These are phyloP conservation scores for Fraxinus ornus DNA, from an alignment of 305 asterid species.

Conservation along the genomic window DNA sequence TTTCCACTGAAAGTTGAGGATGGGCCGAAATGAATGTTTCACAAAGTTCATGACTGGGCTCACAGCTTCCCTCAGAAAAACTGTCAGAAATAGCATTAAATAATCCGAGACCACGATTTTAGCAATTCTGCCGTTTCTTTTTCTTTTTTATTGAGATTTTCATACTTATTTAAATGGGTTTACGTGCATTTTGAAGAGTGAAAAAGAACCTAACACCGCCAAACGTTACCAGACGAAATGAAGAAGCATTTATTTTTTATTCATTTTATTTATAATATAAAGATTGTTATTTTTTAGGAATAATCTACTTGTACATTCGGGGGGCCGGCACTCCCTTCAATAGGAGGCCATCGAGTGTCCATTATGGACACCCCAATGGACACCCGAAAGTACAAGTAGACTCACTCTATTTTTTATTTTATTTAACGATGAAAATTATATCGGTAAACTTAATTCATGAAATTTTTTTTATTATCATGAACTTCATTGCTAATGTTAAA, in stretches of 20 bases:
- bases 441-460: no score
- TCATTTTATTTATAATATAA: not conserved
- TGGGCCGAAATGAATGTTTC: not conserved
- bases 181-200: not conserved
- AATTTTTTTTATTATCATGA: no score
- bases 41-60: not conserved
- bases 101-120: not conserved
- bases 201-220: not conserved
- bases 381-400: no score
- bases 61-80: not conserved
- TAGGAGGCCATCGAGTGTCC: no score
- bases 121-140: not conserved
- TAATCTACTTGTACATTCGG: no score
- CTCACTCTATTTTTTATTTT: no score
- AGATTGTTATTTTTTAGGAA: not conserved
- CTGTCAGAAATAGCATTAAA: not conserved
- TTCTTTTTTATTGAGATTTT: not conserved
- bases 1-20: not conserved
- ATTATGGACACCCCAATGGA: no score
- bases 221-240: not conserved
- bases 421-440: no score
- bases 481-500: no score
- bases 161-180: not conserved
- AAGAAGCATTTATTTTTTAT: not conserved
- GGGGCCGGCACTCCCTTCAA: no score